Conservation (phyloP, 2,329 filamentous ascomycete genomes). For the Basipetospora sp. region DNA sequence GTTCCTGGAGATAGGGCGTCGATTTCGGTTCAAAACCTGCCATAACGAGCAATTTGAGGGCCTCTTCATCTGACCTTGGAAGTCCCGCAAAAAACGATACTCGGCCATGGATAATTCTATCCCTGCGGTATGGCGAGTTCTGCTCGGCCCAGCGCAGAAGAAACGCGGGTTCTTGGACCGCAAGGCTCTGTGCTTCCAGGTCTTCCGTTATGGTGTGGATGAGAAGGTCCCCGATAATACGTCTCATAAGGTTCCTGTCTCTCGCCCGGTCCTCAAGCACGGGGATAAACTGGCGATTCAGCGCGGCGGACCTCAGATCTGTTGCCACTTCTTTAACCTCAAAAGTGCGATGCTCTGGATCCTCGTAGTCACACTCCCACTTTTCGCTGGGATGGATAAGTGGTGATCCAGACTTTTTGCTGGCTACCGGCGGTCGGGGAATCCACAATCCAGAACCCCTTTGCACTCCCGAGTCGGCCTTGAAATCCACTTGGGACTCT, state of each 20-base stretch:
- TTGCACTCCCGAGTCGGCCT: slow-evolving; percentile 55
- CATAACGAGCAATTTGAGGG: slow-evolving; percentile 38
- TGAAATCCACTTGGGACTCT: slow-evolving; percentile 53
- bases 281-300: slow-evolving; percentile 56
- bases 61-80: slow-evolving; percentile 34
- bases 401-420: slow-evolving; percentile 45
- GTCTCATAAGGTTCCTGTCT: slow-evolving; percentile 27
- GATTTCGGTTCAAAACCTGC: slow-evolving; percentile 42
- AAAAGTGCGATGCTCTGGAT: slow-evolving; percentile 43
- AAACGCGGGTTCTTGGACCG: slow-evolving; percentile 32
- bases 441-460: slow-evolving; percentile 63
- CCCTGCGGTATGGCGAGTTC: slow-evolving; percentile 19
- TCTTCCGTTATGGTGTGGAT: slow-evolving; percentile 33
- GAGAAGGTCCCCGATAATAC: slow-evolving; percentile 34
- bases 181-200: slow-evolving; percentile 34
- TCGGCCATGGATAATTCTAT: slow-evolving; percentile 24
- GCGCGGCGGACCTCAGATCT: slow-evolving; percentile 32
- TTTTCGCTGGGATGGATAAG: slow-evolving; percentile 55
- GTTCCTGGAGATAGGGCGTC: slow-evolving; percentile 32
- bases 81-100: slow-evolving; percentile 34
- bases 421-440: slow-evolving; percentile 28
- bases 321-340: slow-evolving; percentile 42
- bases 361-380: slow-evolving; percentile 38
- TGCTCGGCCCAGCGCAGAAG: slow-evolving; percentile 41
- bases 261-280: slow-evolving; percentile 49